Evolutionary conservation across 2,329 filamentous ascomycete species (phyloP), one percentile per base, ranked within the genome.

Genomic region (Aspergillus spinulosporus): DNA sequence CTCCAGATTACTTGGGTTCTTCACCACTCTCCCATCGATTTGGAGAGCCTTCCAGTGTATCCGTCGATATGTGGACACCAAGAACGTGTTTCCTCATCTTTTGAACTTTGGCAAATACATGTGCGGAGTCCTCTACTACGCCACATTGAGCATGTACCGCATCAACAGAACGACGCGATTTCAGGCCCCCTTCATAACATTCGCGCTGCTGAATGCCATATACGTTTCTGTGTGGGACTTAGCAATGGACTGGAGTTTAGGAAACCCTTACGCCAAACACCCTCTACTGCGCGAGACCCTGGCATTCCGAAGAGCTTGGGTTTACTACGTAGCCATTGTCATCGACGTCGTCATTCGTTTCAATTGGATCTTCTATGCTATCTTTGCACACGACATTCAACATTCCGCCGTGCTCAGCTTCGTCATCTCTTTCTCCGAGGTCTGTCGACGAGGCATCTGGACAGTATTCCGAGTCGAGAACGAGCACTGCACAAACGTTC

Each of bases 391-490:
- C 59, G 82, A 96, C 66, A 74, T 87, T 0, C 92, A 97, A 67
- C 92, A 97, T 72, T 93, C 88, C 1, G 89, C 89, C 2, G 72
- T 92, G 1, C 83, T 92, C 4, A 92, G 90, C 1, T 97, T 97
- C 73, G 64, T 89, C 31, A 84, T 97, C 12, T 82, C 84, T 1
- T 76, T 97, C 3, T 84, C 87, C 6, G 94, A 99, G 71, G 85
- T 96, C 21, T 81, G 84, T n/a, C 85, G 94, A 34, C 81, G 94
- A 69, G 92, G 91, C 59, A 85, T 97, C 69, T 99, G 94, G 94
- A 87, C 88, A 0, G 79, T 97, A 3, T 89, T 99, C 71, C 90
- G 94, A 40, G 92, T 99, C 28, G 94, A 99, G 74, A 99, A 99
- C 72, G 94, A 99, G 67, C 94, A 99, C 75, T 96, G 92, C 74